Percentiles rank a stretch among this genome's conserved stretches.
phyloP scores from a whole-genome alignment of 208 protist genomes.

The Leishmania braziliensis region DNA sequence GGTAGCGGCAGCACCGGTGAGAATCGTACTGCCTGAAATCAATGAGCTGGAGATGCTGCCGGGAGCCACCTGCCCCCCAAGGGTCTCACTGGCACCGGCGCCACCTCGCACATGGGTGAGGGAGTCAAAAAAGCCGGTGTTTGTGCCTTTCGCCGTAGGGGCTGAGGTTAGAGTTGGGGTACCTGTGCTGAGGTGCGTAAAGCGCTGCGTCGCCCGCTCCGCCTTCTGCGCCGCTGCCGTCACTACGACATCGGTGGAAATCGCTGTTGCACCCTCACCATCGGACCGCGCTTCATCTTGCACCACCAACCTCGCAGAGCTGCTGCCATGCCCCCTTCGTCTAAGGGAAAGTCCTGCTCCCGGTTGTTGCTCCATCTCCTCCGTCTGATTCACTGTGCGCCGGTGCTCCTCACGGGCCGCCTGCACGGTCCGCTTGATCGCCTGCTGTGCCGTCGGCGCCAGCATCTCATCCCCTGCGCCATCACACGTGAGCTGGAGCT shows the following conservation, averaged over 20 bases:
- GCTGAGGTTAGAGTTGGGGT: not conserved
- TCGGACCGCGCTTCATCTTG: not conserved
- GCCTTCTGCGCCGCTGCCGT: not conserved
- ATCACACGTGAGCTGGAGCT: slow-evolving; percentile 1
- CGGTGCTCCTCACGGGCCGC: slow-evolving; percentile 5
- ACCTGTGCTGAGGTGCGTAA: not conserved
- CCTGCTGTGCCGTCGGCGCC: slow-evolving; percentile 8
- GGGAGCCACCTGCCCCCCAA: not conserved
- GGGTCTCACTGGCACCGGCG: not conserved
- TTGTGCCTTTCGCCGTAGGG: not conserved
- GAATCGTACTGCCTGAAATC: not conserved
- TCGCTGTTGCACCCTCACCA: not conserved
- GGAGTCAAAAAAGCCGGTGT: not conserved
- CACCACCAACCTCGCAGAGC: not conserved
- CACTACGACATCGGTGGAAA: not conserved
- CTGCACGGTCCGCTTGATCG: not conserved
- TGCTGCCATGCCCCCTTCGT: not conserved
- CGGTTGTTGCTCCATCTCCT: not conserved
- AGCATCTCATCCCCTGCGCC: slow-evolving; percentile 11
- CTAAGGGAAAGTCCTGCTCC: not conserved
- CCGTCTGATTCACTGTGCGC: not conserved
- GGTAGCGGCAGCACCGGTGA: not conserved
- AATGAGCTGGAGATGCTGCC: not conserved
- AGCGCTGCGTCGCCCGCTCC: not conserved
- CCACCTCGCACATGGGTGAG: not conserved